Conservation (phyloP, 2,329 filamentous ascomycete genomes). For the Alternaria triticimaculans region DNA sequence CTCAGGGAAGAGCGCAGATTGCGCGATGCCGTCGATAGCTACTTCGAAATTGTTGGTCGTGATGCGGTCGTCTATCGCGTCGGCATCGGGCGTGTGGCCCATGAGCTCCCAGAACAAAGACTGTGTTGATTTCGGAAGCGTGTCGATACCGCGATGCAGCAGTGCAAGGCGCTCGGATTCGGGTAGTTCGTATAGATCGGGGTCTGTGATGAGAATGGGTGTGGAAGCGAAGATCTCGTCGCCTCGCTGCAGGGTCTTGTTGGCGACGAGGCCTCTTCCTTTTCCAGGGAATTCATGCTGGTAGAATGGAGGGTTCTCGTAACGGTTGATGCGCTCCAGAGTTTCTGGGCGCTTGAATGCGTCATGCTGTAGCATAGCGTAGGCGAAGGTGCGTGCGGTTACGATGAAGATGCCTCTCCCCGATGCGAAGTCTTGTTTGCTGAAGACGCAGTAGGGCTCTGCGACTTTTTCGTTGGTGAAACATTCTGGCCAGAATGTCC, state of each 20-base stretch:
- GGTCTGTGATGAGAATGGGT: slow-evolving; percentile 39
- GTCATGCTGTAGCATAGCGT: slow-evolving; percentile 36
- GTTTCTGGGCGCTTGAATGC: slow-evolving; percentile 34
- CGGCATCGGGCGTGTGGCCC: slow-evolving; percentile 35
- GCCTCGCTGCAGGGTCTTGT: slow-evolving; percentile 43
- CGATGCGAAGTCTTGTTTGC: slow-evolving; percentile 35
- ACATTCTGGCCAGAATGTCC: slow-evolving; percentile 45
- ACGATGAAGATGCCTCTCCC: slow-evolving; percentile 44
- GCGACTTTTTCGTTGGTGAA: slow-evolving; percentile 33
- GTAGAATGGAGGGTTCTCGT: slow-evolving; percentile 36
- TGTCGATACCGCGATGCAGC: slow-evolving; percentile 34
- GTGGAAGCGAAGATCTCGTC: slow-evolving; percentile 45
- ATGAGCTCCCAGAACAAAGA: slow-evolving; percentile 38
- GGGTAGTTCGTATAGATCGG: slow-evolving; percentile 30
- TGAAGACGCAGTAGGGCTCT: slow-evolving; percentile 42
- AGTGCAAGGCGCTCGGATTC: slow-evolving; percentile 35
- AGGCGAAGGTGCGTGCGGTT: slow-evolving; percentile 32
- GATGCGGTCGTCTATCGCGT: slow-evolving; percentile 43
- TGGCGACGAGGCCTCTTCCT: slow-evolving; percentile 43
- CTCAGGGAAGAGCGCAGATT: slow-evolving; percentile 42
- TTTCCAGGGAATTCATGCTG: slow-evolving; percentile 41
- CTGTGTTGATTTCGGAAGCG: slow-evolving; percentile 28
- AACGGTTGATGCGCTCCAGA: slow-evolving; percentile 29
- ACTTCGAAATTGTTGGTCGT: slow-evolving; percentile 47
- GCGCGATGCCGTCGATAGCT: slow-evolving; percentile 25